Evolutionary conservation across 2,329 filamentous ascomycete species (phyloP).

Genomic region (Dichotomopilus funicola): DNA sequence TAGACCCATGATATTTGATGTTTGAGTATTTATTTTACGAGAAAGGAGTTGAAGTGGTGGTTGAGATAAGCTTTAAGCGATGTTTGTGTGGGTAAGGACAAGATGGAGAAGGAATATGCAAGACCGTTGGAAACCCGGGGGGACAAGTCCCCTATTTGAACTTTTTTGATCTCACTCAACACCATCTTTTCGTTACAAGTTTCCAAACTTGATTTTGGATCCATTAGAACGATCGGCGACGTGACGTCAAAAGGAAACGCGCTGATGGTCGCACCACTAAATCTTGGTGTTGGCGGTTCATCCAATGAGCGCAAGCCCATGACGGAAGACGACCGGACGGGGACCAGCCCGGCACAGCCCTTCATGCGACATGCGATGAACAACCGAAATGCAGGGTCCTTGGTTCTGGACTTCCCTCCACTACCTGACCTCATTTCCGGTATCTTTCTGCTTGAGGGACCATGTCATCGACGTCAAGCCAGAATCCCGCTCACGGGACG

Average conservation of each 20-base stretch:
- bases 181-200: neutral
- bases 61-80: neutral
- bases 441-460: neutral
- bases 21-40: neutral
- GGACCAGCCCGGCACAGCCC: neutral
- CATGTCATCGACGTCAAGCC: too few species aligned
- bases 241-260: slow-evolving; percentile 24
- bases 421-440: neutral
- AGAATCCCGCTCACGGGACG: too few species aligned
- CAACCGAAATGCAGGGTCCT: neutral
- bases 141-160: slow-evolving; percentile 15
- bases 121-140: neutral
- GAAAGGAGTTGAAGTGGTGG: neutral
- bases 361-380: neutral
- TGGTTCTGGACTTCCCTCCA: neutral
- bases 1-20: slow-evolving; percentile 28
- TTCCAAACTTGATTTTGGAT: slow-evolving; percentile 19
- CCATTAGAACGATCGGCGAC: slow-evolving; percentile 9
- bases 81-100: neutral
- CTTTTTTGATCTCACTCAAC: neutral
- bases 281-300: neutral
- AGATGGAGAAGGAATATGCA: neutral
- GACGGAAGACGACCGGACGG: neutral
- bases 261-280: neutral
- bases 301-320: slow-evolving; percentile 21